Evolutionary conservation across 805 yeast species (phyloP), one percentile per base, ranked within the genome.

Genomic region (Saccharomycopsis sp.): DNA sequence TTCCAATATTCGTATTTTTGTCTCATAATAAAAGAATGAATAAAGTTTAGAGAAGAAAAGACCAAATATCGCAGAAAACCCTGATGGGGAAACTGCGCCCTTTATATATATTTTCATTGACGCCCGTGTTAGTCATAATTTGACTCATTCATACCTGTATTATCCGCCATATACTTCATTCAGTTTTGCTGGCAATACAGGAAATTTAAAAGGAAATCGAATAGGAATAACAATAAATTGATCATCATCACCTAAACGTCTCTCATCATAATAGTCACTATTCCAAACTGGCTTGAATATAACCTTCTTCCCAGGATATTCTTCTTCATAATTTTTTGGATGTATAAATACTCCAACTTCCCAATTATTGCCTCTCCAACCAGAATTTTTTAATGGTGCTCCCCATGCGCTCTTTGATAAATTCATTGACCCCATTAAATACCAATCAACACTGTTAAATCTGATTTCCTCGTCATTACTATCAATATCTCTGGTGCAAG

Each of bases 331-430:
- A 28, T 43, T 45, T 11, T 23, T 47, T 16, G 45, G 48, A 38
- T 43, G 47, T 7, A 50, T 16, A 2, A 50, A 24, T 8, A 50
- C 44, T 9, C 51, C 53, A 14, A 43, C 17, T 27, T 50, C 53
- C 48, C 48, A 50, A 21, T 50, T 50, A 4, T 41, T 29, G 8
- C 53, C 44, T 11, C 26, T 21, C 32, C 34, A 36, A 13, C 32
- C 37, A 6, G 44, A 45, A 23, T 38, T 27, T 14, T 32, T 31
- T 9, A 9, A n/a, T 4, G 44, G 40, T 7, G 20, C 31, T 14
- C 53, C 53, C 53, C 53, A 50, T 8, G 53, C 53, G 22, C 44
- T 41, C 17, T 43, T 40, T 29, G 51, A 47, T 11, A 50, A 28
- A 34, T 50, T 50, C 22, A 43, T 31, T 8, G 51, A 47, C 1